Evolutionary conservation across 768 basidiomycete genomes (phyloP).

Genomic region (Sporobolomyces phaffii): DNA sequence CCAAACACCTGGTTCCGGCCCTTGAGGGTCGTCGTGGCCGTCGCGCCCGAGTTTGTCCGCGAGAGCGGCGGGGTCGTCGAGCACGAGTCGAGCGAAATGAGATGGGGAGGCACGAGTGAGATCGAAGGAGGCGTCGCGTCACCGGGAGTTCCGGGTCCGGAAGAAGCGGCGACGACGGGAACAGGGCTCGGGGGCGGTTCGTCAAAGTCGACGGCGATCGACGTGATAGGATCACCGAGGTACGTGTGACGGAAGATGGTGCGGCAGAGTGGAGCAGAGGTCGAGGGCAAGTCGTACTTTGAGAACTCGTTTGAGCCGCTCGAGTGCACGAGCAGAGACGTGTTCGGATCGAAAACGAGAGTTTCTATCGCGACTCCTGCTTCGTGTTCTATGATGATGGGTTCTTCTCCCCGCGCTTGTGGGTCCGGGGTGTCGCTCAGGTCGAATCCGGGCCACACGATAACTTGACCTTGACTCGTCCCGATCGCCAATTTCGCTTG

Average conservation of each 20-base stretch:
- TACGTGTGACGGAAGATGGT: too few relatives aligned
- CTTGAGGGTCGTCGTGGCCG: not conserved
- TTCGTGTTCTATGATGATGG: too few relatives aligned
- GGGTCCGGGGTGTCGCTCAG: slow-evolving; percentile 5
- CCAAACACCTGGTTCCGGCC: slow-evolving; percentile 11
- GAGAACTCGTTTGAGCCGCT: not conserved
- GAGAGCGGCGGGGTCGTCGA: not conserved
- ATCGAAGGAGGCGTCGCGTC: not conserved
- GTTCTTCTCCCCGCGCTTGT: too few relatives aligned
- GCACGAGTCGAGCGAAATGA: not conserved
- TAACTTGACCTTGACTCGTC: slow-evolving; percentile 21
- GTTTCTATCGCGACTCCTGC: not conserved
- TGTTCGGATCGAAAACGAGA: not conserved
- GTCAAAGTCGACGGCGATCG: slow-evolving; percentile 34
- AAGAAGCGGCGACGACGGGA: not conserved
- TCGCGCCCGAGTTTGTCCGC: not conserved
- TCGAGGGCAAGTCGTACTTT: not conserved
- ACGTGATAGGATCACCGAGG: slow-evolving; percentile 11
- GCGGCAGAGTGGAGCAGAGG: too few relatives aligned
- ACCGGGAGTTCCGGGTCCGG: slow-evolving; percentile 1
- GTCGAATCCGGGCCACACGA: slow-evolving; percentile 10
- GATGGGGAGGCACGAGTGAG: not conserved
- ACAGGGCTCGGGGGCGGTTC: too few relatives aligned
- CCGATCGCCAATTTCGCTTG: slow-evolving; percentile 15
- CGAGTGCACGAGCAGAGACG: slow-evolving; percentile 15